Evolutionary conservation across 106 monocot genomes (phyloP).

Genomic region (Iris macrosiphon): DNA sequence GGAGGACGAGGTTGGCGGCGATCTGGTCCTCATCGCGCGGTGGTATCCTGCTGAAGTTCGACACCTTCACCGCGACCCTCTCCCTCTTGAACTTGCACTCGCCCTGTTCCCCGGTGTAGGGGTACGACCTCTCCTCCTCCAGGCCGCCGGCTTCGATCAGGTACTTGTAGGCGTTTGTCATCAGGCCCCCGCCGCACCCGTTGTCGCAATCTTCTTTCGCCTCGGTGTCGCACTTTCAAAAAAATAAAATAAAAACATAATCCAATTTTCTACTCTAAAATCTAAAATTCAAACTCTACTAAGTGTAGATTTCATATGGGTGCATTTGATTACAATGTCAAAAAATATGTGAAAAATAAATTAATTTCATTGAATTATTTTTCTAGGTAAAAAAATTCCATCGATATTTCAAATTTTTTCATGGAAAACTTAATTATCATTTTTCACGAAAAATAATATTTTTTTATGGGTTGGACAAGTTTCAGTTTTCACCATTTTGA

Average conservation of each 20-base stretch:
- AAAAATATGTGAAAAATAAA: too few relatives aligned
- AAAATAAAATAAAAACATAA: background rate
- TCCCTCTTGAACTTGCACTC: slow-evolving; percentile 55
- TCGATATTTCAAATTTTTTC: too few relatives aligned
- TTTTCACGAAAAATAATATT: too few relatives aligned
- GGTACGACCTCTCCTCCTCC: slow-evolving; percentile 60
- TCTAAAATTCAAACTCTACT: too few relatives aligned
- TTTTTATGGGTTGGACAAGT: too few relatives aligned
- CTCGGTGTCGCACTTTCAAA: slow-evolving; percentile 46
- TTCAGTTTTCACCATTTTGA: too few relatives aligned
- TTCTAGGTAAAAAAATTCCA: too few relatives aligned
- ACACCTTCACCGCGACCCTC: slow-evolving; percentile 41
- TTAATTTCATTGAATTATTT: too few relatives aligned
- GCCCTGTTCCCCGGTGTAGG: slow-evolving; percentile 56
- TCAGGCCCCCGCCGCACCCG: slow-evolving; percentile 74
- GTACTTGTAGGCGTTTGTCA: slow-evolving; percentile 86
- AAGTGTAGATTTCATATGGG: too few relatives aligned
- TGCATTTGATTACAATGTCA: too few relatives aligned
- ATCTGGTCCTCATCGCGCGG: slow-evolving; percentile 64
- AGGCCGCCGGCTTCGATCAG: slow-evolving; percentile 61
- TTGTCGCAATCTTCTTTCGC: slow-evolving; percentile 59
- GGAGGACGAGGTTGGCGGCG: slow-evolving; percentile 45
- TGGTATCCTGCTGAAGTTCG: slow-evolving; percentile 55
- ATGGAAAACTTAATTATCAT: too few relatives aligned
- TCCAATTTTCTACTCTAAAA: too few relatives aligned